Conservation (phyloP, 1,284 basidiomycete genomes). For the Omphalotus olearius region DNA sequence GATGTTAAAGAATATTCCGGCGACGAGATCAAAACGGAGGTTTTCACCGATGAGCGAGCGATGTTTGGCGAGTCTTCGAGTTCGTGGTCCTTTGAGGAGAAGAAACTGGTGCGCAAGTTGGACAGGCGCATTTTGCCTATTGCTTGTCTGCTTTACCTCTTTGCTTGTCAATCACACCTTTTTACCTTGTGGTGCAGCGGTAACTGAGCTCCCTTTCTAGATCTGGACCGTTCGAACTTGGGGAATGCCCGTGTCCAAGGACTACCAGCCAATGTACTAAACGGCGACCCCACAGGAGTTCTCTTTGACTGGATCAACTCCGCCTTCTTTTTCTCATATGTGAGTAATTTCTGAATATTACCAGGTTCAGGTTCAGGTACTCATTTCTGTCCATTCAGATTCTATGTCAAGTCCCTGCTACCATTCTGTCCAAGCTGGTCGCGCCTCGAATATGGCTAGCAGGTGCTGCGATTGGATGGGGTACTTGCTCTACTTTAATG, state of each 20-base stretch:
- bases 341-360: slow-evolving; percentile 26
- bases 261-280: slow-evolving; percentile 56
- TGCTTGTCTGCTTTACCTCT: slow-evolving; percentile 67
- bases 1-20: slow-evolving; percentile 8
- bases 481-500: slow-evolving; percentile 65
- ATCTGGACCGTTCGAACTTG: slow-evolving; percentile 69
- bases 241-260: slow-evolving; percentile 73
- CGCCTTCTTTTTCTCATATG: slow-evolving; percentile 74
- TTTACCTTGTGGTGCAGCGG: slow-evolving; percentile 6
- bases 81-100: slow-evolving; percentile 38
- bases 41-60: neutral
- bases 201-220: slow-evolving; percentile 29
- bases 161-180: slow-evolving; percentile 54
- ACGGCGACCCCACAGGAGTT: slow-evolving; percentile 61
- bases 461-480: slow-evolving; percentile 65
- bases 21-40: slow-evolving; percentile 11
- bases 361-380: neutral
- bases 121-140: slow-evolving; percentile 68
- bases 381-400: slow-evolving; percentile 40
- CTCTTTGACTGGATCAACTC: slow-evolving; percentile 75
- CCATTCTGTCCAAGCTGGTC: slow-evolving; percentile 61
- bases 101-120: slow-evolving; percentile 56
- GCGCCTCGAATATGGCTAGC: slow-evolving; percentile 66
- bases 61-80: neutral
- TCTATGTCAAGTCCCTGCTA: slow-evolving; percentile 65